These are phyloP conservation scores for Hyphopichia buzzinii DNA, from an alignment of 1,139 yeast genomes.

Conservation along the genomic window DNA sequence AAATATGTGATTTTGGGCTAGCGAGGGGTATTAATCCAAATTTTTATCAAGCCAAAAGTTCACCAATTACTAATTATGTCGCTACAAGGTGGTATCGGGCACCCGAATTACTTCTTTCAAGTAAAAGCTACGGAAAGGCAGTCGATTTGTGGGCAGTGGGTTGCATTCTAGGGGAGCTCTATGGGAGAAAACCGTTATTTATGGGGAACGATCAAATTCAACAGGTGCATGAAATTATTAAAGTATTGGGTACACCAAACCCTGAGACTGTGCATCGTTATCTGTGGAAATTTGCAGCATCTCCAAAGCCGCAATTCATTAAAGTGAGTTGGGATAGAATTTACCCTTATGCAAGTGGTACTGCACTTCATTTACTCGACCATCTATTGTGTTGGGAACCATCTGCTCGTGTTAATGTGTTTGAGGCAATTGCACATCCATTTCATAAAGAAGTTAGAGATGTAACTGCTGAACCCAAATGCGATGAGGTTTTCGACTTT, in stretches of 20 bases:
- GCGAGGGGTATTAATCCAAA: slow-evolving; percentile 69
- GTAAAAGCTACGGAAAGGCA: slow-evolving; percentile 50
- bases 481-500: slow-evolving; percentile 53
- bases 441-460: slow-evolving; percentile 51
- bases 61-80: slow-evolving; percentile 75
- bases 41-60: slow-evolving; percentile 23
- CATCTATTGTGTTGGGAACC: slow-evolving; percentile 64
- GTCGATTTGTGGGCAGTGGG: slow-evolving; percentile 84
- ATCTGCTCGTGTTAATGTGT: slow-evolving; percentile 42
- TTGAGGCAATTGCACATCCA: slow-evolving; percentile 50
- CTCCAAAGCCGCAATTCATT: slow-evolving; percentile 36
- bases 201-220: slow-evolving; percentile 65
- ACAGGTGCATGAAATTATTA: slow-evolving; percentile 62
- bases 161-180: slow-evolving; percentile 73
- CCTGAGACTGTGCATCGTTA: slow-evolving; percentile 29
- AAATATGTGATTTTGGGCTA: slow-evolving; percentile 85
- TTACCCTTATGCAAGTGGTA: slow-evolving; percentile 57
- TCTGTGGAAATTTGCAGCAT: slow-evolving; percentile 27
- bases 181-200: slow-evolving; percentile 71
- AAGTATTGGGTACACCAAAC: slow-evolving; percentile 62
- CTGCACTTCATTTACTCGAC: slow-evolving; percentile 48
- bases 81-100: slow-evolving; percentile 97
- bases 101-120: slow-evolving; percentile 78
- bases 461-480: slow-evolving; percentile 39
- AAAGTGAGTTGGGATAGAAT: slow-evolving; percentile 46